phyloP scores from a whole-genome alignment of 2,329 filamentous ascomycete species.

The Thielaviopsis euricoi region DNA sequence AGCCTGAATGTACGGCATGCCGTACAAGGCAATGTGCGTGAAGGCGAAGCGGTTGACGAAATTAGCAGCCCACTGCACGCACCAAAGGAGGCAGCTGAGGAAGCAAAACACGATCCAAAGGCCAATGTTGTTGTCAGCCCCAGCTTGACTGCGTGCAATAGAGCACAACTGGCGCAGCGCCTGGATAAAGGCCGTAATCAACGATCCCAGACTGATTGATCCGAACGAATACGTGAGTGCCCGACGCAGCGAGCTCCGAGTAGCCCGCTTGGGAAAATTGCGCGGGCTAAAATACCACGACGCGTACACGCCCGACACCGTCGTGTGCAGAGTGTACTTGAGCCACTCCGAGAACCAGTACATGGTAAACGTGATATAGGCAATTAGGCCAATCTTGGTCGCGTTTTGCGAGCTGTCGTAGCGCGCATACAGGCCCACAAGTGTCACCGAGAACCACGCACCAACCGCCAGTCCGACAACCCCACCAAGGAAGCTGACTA shows the following conservation, averaged over 20 bases:
- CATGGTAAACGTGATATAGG: constrained; percentile 77
- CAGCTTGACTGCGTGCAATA: constrained; percentile 47
- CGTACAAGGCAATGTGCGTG: constrained; percentile 83
- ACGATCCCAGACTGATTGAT: constrained; percentile 70
- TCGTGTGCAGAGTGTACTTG: constrained; percentile 84
- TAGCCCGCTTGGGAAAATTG: constrained; percentile 60
- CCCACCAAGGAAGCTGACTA: constrained; percentile 72
- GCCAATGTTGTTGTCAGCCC: constrained; percentile 48
- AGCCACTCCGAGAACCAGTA: constrained; percentile 92
- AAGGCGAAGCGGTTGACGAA: constrained; percentile 90
- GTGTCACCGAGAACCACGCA: constrained; percentile 73
- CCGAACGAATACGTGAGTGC: constrained; percentile 85
- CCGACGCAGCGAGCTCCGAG: constrained; percentile 66
- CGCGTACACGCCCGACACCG: constrained; percentile 75
- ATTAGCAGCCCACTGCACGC: constrained; percentile 72
- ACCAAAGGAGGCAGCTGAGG: constrained; percentile 55
- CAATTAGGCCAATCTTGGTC: constrained; percentile 69
- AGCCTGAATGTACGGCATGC: constrained; percentile 69
- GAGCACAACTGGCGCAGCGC: constrained; percentile 68
- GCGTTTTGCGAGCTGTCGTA: constrained; percentile 49
- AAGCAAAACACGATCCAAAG: constrained; percentile 53
- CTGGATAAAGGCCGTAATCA: constrained; percentile 78
- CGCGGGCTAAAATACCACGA: constrained; percentile 75
- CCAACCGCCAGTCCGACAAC: constrained; percentile 58
- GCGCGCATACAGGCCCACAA: constrained; percentile 73